These are phyloP conservation scores for Mayamaea pseudoterrestris DNA, from an alignment of 108 stramenopile genomes.

Conservation along the genomic window DNA sequence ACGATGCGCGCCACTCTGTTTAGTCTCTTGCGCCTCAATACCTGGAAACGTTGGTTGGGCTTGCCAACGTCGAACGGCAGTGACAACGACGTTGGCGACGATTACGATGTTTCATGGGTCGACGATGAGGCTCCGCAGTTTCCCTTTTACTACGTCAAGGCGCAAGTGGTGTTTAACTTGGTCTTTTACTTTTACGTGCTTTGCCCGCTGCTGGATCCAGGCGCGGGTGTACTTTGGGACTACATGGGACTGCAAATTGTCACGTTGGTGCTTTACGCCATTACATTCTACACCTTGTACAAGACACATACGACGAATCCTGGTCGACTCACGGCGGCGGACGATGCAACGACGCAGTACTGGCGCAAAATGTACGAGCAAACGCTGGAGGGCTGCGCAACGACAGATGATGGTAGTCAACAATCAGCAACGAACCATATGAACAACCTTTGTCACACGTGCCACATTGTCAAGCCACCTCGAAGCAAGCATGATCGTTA, in stretches of 20 bases:
- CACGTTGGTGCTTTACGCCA: constrained; percentile 25
- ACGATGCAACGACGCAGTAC: constrained; percentile 24
- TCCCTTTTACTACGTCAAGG: constrained; percentile 61
- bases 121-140: constrained; percentile 54
- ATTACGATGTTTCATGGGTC: too few species aligned
- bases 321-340: constrained; percentile 27
- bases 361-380: constrained; percentile 62
- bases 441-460: constrained; percentile 84
- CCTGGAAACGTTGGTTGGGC: constrained; percentile 70
- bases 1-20: too few species aligned
- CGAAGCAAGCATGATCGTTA: constrained; percentile 93
- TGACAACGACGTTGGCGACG: too few species aligned
- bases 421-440: neutral
- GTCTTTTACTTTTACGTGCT: constrained; percentile 41
- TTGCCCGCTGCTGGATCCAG: constrained; percentile 22
- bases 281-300: constrained; percentile 53
- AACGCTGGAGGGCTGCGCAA: constrained; percentile 50
- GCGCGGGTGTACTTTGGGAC: constrained; percentile 47
- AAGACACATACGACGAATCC: constrained; percentile 21
- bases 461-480: constrained; percentile 83
- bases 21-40: too few species aligned
- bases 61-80: too few species aligned
- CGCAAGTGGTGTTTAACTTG: constrained; percentile 25
- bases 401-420: constrained; percentile 8
- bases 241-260: constrained; percentile 32